Evolutionary conservation across 2,329 filamentous ascomycete genomes (phyloP), one percentile per base, ranked within the genome.

Genomic region (Diaporthe destruens): DNA sequence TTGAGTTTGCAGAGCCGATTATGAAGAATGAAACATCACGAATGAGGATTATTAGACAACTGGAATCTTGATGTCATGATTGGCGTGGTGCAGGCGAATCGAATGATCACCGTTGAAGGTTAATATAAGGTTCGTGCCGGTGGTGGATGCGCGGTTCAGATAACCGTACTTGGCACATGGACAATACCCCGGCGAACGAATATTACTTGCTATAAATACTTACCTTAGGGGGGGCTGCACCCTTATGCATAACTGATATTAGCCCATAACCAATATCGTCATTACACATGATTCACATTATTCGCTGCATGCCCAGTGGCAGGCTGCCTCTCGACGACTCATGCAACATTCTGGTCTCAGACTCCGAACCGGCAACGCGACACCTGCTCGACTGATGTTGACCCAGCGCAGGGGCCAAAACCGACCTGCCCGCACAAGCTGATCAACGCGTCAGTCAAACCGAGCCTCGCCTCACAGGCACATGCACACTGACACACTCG

Each of bases 81-180:
- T 51, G 32, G 49, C 44, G 23, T 14, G 18, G 39, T 25, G 20
- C 29, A 18, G 44, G 20, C 42, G 11, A 49, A 34, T 63, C 42
- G 12, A 49, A 34, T 8, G 59, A 63, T 49, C 42, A 63, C 44
- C 42, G 49, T 8, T 1, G 14, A 61, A 61, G 55, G 44, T 49
- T 61, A 59, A 70, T 53, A 61, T 70, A 70, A 70, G 55, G 55
- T 61, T 70, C 54, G 67, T 61, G 42, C 55, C 67, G 67, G 44
- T 70, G 67, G 51, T 57, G 68, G 55, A 53, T 65, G 32, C 47
- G 39, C 39, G 39, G 34, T 14, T 42, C 42, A 34, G n/a, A 57
- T 57, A 39, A 36, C 54, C 55, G 67, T 51, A 51, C 59, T 65
- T 65, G 59, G 59, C 59, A 51, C 36, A 44, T 44, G 44, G 61